These are phyloP conservation scores for Naganishia vishniacii DNA, from an alignment of 768 basidiomycete genomes.

Conservation along the genomic window DNA sequence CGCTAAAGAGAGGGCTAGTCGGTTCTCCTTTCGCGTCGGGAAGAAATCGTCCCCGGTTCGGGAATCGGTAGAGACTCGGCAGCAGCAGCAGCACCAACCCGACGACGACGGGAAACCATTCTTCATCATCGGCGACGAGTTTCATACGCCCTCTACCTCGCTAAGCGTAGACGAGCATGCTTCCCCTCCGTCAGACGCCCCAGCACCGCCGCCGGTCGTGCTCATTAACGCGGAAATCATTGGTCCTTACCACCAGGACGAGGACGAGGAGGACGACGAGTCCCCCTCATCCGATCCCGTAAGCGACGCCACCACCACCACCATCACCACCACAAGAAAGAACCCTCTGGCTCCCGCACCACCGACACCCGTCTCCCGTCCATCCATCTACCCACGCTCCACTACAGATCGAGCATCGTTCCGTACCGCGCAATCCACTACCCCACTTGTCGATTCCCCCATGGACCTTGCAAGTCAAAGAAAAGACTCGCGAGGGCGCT, in stretches of 20 bases:
- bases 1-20: not conserved
- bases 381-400: not conserved
- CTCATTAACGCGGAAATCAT: no score
- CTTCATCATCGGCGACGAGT: constrained; percentile 12
- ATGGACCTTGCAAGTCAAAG: no score
- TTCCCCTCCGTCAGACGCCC: not conserved
- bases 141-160: not conserved
- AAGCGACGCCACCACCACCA: not conserved
- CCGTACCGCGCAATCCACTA: not conserved
- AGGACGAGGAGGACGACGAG: no score
- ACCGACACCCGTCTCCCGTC: constrained; percentile 4
- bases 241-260: no score
- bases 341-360: not conserved
- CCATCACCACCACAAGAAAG: not conserved
- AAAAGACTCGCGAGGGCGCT: no score
- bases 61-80: not conserved
- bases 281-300: not conserved
- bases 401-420: constrained; percentile 11
- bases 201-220: no score
- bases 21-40: not conserved
- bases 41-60: no score
- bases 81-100: not conserved
- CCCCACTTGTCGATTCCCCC: not conserved
- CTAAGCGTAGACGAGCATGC: not conserved
- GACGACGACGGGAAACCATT: not conserved